Conservation (phyloP, 192 early-diverging fungal genomes). For the Backusella westeae region DNA sequence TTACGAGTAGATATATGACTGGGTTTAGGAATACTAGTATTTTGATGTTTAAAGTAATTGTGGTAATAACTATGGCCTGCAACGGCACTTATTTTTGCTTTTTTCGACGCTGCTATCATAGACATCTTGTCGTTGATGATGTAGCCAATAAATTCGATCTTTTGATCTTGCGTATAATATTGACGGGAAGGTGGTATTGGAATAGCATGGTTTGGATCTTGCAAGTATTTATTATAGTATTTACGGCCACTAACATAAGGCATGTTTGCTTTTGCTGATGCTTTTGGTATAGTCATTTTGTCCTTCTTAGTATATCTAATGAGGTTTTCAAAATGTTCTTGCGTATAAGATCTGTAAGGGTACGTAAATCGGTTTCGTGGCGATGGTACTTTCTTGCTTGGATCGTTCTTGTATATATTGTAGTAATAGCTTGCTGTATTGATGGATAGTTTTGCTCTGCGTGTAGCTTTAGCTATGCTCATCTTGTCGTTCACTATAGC, state of each 20-base stretch:
- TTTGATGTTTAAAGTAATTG: no score
- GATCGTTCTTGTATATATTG: neutral
- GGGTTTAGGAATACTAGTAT: no score
- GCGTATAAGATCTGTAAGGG: neutral
- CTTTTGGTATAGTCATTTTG: neutral
- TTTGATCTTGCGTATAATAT: neutral
- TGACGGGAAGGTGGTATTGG: rapidly evolving
- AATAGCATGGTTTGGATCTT: no score
- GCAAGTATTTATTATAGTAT: no score
- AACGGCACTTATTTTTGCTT: neutral
- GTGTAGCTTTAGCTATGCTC: no score
- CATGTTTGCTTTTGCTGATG: neutral
- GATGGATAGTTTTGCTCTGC: no score
- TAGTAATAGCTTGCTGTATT: neutral
- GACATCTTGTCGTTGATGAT: neutral
- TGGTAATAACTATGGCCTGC: no score
- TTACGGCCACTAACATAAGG: no score
- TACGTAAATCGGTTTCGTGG: neutral
- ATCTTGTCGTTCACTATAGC: no score
- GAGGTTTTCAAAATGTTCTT: neutral
- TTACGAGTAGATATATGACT: no score
- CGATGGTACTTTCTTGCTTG: neutral
- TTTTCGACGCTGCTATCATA: neutral
- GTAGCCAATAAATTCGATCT: neutral
- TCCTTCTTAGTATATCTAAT: neutral